Percentiles rank a stretch among this genome's conserved stretches.
Evolutionary conservation across 1,284 basidiomycete genomes (phyloP).

Genomic region (Polyporus tsugae): DNA sequence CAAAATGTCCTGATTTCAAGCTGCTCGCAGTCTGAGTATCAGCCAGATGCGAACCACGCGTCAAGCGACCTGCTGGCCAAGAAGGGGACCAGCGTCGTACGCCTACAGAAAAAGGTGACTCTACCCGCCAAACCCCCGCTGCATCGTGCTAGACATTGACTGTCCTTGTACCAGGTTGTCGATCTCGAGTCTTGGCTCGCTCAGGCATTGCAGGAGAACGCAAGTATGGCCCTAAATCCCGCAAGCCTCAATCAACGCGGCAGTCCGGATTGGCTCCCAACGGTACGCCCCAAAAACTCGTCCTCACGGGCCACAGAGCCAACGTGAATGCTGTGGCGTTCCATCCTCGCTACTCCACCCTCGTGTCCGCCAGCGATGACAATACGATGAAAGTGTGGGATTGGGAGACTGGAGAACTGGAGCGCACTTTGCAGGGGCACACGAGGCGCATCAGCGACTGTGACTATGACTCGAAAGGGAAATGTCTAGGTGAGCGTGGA

Average conservation of each 20-base stretch:
- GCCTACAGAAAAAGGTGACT: conserved; percentile 77
- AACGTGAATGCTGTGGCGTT: conserved; percentile 71
- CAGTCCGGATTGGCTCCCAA: conserved; percentile 69
- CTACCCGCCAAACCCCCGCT: conserved; percentile 12
- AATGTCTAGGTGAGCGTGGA: conserved; percentile 59
- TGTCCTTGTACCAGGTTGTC: conserved; percentile 59
- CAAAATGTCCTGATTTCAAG: background rate
- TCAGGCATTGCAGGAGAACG: conserved; percentile 66
- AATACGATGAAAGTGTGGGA: conserved; percentile 73
- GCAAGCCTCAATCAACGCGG: conserved; percentile 50
- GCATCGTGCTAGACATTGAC: background rate
- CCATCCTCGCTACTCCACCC: conserved; percentile 71
- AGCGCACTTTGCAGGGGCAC: conserved; percentile 79
- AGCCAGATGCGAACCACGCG: conserved; percentile 57
- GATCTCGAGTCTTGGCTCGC: conserved; percentile 73
- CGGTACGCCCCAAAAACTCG: conserved; percentile 62
- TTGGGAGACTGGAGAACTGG: conserved; percentile 81
- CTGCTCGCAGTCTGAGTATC: conserved; percentile 51
- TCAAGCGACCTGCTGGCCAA: conserved; percentile 72
- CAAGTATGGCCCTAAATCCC: conserved; percentile 53
- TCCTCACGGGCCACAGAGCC: conserved; percentile 68
- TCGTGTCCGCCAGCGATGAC: conserved; percentile 62
- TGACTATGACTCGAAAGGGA: conserved; percentile 75
- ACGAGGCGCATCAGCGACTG: conserved; percentile 77
- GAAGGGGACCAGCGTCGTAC: conserved; percentile 83